Conservation (phyloP, 163 green algal genomes). For the Chlorella variabilis region DNA sequence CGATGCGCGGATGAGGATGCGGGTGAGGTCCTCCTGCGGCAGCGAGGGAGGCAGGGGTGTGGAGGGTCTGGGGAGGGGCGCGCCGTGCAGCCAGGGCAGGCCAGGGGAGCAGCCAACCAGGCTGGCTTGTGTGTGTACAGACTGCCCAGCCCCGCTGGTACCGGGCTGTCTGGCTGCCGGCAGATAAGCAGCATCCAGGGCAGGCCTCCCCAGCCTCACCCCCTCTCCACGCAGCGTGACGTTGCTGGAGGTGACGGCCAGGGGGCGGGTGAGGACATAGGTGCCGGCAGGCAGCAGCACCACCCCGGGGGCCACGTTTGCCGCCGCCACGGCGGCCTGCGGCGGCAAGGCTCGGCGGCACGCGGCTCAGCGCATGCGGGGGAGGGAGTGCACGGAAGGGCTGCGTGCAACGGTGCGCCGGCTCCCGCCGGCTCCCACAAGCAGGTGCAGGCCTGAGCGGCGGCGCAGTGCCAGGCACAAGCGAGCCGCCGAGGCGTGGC, state of each 20-base stretch:
- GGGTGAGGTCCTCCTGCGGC: constrained; percentile 2
- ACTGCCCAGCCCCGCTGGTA: no score
- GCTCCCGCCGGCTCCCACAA: no score
- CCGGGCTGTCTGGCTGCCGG: not conserved
- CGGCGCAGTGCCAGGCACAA: no score
- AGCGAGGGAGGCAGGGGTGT: not conserved
- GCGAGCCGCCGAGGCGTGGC: not conserved
- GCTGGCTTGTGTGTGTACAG: no score
- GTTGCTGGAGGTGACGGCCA: constrained; percentile 11
- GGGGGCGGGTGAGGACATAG: constrained; percentile 5
- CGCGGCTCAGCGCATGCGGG: no score
- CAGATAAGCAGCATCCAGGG: not conserved
- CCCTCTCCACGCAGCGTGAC: constrained; percentile 19
- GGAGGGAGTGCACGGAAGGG: not conserved
- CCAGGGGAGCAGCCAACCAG: not conserved
- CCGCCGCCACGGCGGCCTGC: constrained; percentile 7
- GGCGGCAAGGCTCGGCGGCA: no score
- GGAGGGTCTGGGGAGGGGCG: no score
- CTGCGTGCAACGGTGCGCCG: no score
- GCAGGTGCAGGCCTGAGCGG: no score
- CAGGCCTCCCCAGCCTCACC: not conserved
- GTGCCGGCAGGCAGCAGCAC: constrained; percentile 14
- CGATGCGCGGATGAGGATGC: constrained; percentile 8
- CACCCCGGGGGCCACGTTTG: not conserved
- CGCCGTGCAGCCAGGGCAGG: not conserved